phyloP scores from a whole-genome alignment of 2,329 filamentous ascomycete genomes.

The Colletotrichum agaves region DNA sequence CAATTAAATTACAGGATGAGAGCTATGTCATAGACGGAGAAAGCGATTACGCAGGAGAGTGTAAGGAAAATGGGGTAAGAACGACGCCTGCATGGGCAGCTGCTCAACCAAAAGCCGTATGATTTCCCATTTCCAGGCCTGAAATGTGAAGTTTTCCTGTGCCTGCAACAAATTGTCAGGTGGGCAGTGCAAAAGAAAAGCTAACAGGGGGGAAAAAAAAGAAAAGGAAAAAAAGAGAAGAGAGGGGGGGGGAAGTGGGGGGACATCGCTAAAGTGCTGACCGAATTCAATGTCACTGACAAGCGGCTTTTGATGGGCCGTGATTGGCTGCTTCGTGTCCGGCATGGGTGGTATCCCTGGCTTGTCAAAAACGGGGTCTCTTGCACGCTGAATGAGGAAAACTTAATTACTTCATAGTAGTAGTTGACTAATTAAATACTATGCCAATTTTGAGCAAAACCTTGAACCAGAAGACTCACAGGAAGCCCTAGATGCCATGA shows the following conservation, averaged over 20 bases:
- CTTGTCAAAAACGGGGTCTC: too few relatives aligned
- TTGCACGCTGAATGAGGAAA: too few relatives aligned
- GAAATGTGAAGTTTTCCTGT: not conserved
- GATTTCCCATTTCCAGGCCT: conserved; percentile 12
- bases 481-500: too few relatives aligned
- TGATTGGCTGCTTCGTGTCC: conserved; percentile 14
- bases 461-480: too few relatives aligned
- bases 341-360: not conserved
- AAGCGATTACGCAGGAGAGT: not conserved
- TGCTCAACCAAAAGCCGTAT: conserved; percentile 18
- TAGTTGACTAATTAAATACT: too few relatives aligned
- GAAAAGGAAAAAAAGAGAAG: too few relatives aligned
- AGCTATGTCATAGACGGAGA: not conserved
- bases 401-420: too few relatives aligned
- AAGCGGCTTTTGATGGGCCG: conserved; percentile 11
- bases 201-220: too few relatives aligned
- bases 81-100: not conserved
- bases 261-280: too few relatives aligned
- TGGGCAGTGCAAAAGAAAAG: not conserved
- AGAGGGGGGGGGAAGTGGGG: too few relatives aligned
- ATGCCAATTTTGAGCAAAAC: too few relatives aligned
- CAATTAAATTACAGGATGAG: not conserved
- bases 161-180: not conserved
- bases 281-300: conserved; percentile 25
- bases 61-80: not conserved